These are phyloP conservation scores for Dactylonectria estremocensis DNA, from an alignment of 2,329 filamentous ascomycete species.

Conservation along the genomic window DNA sequence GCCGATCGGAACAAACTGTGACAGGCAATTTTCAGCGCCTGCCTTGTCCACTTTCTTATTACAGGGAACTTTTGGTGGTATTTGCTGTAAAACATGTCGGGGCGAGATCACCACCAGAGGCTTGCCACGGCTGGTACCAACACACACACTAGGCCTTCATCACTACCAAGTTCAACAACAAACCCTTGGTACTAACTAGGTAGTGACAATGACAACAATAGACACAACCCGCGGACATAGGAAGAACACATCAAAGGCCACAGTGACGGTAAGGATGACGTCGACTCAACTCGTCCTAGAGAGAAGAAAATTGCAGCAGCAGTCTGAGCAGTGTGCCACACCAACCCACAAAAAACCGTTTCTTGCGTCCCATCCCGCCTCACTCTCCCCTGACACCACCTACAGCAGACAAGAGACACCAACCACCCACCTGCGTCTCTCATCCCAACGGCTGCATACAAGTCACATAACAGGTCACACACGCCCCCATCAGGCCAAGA, in stretches of 20 bases:
- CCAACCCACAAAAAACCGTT: slow-evolving; percentile 47
- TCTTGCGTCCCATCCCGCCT: slow-evolving; percentile 35
- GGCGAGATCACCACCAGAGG: too few relatives aligned
- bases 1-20: not conserved
- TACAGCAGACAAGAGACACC: not conserved
- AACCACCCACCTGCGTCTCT: not conserved
- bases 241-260: too few relatives aligned
- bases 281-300: not conserved
- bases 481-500: not conserved
- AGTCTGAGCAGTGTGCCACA: slow-evolving; percentile 28
- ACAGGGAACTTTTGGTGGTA: too few relatives aligned
- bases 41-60: too few relatives aligned
- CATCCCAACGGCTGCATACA: not conserved
- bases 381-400: slow-evolving; percentile 29
- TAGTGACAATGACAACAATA: not conserved
- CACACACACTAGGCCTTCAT: not conserved
- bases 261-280: not conserved
- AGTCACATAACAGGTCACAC: too few relatives aligned
- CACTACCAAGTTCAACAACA: not conserved
- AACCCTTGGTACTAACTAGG: not conserved
- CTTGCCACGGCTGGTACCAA: not conserved
- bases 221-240: not conserved
- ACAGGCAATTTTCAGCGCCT: not conserved
- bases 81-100: too few relatives aligned
- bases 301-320: not conserved